A percentile compares a stretch with the other conserved stretches of the same genome.
These are phyloP conservation scores for Streptanthus diversifolius DNA, from an alignment of 345 rosid genomes.

Conservation along the genomic window DNA sequence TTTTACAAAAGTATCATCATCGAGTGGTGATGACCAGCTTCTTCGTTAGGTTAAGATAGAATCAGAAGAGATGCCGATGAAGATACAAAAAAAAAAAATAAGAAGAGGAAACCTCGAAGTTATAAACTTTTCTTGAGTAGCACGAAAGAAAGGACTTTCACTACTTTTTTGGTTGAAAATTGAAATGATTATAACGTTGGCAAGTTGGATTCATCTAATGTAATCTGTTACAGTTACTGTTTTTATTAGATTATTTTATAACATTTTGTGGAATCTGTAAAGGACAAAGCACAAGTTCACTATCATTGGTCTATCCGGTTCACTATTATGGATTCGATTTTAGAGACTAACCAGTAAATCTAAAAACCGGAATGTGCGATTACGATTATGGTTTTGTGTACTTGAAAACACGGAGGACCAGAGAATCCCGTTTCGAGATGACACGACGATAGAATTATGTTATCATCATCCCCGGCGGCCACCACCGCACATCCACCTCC, in stretches of 20 bases:
- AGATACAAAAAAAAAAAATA: neutral
- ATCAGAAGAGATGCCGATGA: conserved; percentile 1
- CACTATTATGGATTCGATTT: neutral
- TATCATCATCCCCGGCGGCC: conserved; percentile 26
- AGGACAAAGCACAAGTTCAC: neutral
- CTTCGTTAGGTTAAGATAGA: conserved; percentile 3
- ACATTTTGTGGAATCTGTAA: neutral
- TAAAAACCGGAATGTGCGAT: conserved; percentile 29
- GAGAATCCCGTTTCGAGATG: neutral
- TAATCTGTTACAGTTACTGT: conserved; percentile 1
- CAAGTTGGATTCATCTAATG: conserved; percentile 9
- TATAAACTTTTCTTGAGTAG: conserved; percentile 1
- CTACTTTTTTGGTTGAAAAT: neutral
- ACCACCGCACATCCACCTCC: conserved; percentile 30
- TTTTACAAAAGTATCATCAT: neutral
- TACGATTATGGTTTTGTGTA: neutral
- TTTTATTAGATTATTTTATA: neutral
- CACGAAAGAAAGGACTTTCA: conserved; percentile 2
- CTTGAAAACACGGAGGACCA: conserved; percentile 15
- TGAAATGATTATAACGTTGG: neutral
- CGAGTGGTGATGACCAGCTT: neutral
- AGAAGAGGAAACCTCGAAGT: neutral
- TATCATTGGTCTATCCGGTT: neutral
- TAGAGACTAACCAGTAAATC: neutral
- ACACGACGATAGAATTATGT: conserved; percentile 14